Percentiles rank a stretch among this genome's conserved stretches.
Conservation (phyloP, 2,329 filamentous ascomycete species). For the Blastomyces gilchristii region DNA sequence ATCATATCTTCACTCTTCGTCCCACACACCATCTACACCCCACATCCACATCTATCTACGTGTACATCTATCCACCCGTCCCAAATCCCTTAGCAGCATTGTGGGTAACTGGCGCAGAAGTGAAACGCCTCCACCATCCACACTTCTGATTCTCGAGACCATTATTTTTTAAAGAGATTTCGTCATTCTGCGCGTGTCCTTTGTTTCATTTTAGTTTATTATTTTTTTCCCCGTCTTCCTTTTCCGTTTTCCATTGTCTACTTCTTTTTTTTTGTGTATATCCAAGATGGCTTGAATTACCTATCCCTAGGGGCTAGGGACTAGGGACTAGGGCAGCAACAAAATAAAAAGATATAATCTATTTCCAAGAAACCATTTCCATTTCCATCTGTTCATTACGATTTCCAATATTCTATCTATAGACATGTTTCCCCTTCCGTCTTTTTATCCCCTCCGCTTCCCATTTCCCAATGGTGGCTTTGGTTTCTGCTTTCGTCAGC, state of each 20-base stretch:
- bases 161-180: neutral
- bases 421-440: neutral
- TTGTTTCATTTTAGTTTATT: neutral
- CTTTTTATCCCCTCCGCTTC: neutral
- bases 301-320: neutral
- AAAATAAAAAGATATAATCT: neutral
- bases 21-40: neutral
- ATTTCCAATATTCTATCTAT: neutral
- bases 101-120: neutral
- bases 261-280: constrained; percentile 1
- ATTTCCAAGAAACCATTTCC: neutral
- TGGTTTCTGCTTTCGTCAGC: too few relatives aligned
- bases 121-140: neutral
- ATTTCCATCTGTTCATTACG: neutral
- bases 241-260: neutral
- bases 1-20: constrained; percentile 25
- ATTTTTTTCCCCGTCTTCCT: neutral
- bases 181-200: neutral
- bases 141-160: neutral
- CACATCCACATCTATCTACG: neutral
- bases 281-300: neutral
- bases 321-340: neutral
- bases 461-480: neutral
- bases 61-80: neutral
- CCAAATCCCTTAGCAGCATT: neutral